A percentile compares a stretch with the other conserved stretches of the same genome.
These are phyloP conservation scores for Alisma plantagoaquatica DNA, from an alignment of 106 monocot species.

Conservation along the genomic window DNA sequence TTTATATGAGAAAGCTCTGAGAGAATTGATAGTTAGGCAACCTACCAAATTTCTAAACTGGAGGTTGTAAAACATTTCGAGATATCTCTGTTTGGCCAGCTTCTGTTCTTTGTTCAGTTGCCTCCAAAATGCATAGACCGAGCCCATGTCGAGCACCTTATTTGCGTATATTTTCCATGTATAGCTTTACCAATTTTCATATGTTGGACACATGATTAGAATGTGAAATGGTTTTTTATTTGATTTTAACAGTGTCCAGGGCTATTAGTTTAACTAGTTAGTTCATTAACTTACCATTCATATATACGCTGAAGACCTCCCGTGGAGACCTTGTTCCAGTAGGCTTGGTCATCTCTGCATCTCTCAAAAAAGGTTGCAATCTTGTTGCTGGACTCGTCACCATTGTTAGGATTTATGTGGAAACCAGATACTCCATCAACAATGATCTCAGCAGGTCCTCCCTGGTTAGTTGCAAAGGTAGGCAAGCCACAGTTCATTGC, in stretches of 20 bases:
- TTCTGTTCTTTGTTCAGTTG: slow-evolving; percentile 76
- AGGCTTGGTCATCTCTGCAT: slow-evolving; percentile 50
- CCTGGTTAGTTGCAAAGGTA: slow-evolving; percentile 93
- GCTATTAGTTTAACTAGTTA: no score
- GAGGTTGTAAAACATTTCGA: slow-evolving; percentile 85
- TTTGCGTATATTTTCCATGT: slow-evolving; percentile 98
- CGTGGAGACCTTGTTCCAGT: slow-evolving; percentile 82
- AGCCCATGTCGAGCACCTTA: slow-evolving; percentile 81
- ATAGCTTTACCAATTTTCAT: slow-evolving; percentile 64
- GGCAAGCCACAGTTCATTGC: slow-evolving; percentile 96
- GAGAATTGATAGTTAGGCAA: no score
- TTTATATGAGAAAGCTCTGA: not conserved
- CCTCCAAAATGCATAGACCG: slow-evolving; percentile 71
- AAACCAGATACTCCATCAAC: slow-evolving; percentile 87
- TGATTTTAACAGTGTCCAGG: no score
- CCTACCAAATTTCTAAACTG: slow-evolving; percentile 62
- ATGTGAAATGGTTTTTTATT: no score
- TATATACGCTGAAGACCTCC: slow-evolving; percentile 79
- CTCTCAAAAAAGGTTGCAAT: slow-evolving; percentile 89
- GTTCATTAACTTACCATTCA: slow-evolving; percentile 88
- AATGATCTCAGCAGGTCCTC: slow-evolving; percentile 93
- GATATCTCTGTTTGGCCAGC: slow-evolving; percentile 57
- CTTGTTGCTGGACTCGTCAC: slow-evolving; percentile 74
- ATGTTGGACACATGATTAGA: no score
- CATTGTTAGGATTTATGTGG: slow-evolving; percentile 66